Conservation (phyloP, 108 stramenopile species). For the Asterionellopsis glacialis region DNA sequence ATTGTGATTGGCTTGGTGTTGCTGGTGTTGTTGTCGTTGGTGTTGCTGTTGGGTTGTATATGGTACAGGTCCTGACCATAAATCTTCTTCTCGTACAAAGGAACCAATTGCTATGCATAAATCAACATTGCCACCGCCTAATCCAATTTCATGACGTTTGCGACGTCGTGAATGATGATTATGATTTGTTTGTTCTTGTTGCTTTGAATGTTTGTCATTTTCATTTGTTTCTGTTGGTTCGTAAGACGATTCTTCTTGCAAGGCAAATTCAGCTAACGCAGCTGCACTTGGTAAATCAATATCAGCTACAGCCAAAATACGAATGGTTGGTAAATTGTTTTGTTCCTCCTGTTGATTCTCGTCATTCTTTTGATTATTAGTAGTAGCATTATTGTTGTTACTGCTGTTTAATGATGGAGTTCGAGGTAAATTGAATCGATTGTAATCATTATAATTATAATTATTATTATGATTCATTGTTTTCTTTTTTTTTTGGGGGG, state of each 20-base stretch:
- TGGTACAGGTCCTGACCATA: constrained; percentile 7
- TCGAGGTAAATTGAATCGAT: too few relatives aligned
- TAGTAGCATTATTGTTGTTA: too few relatives aligned
- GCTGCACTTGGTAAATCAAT: constrained; percentile 44
- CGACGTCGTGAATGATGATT: background rate
- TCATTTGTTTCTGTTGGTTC: background rate
- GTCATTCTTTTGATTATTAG: too few relatives aligned
- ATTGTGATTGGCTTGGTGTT: constrained; percentile 1
- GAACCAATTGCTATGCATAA: constrained; percentile 50
- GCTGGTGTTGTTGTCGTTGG: constrained; percentile 7
- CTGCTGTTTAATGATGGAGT: too few relatives aligned
- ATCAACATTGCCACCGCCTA: constrained; percentile 17
- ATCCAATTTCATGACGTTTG: background rate
- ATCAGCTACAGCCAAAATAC: constrained; percentile 44
- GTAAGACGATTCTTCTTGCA: constrained; percentile 6
- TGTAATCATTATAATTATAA: too few relatives aligned
- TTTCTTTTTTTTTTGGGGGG: too few relatives aligned
- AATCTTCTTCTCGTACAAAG: constrained; percentile 38
- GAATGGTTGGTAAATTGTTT: constrained; percentile 35
- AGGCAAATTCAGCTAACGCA: constrained; percentile 35
- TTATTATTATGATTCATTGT: too few relatives aligned
- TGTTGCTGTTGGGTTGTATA: too few relatives aligned
- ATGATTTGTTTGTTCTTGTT: background rate
- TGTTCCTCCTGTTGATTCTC: background rate
- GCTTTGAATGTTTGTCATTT: background rate